Base-by-base conservation (phyloP, 805 yeast species). In the Limtongia smithiae region DNA sequence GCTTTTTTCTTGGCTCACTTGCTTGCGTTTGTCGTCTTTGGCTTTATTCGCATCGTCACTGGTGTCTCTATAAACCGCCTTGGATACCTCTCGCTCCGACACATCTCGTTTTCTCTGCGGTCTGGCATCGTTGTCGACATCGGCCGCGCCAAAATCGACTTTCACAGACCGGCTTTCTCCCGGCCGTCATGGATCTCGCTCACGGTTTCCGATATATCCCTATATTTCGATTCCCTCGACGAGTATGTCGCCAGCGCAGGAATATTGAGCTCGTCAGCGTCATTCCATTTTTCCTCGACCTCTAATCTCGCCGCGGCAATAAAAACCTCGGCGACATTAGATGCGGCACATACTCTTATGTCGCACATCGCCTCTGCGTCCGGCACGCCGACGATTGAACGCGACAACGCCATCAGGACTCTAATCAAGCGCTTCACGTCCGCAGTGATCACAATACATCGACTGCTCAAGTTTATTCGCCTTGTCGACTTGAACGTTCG, bases 11-110 rank as follows among this genome's bases (percentile, higher is more conserved):
- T 53, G 27, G 22, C 38, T 4, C 57, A 67, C 48, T 46, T 69
- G n/a, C 54, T 61, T 12, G 62, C 73, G 25, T 66, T 70, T 22
- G 65, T 65, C 44, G 39, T 68, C 18, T 65, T 70, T 44, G 73
- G 73, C 17, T 50, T 68, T 32, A 52, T 70, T 17, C 64, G 74
- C 12, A 55, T 69, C 20, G 61, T 68, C 53, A 68, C 74, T 2
- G 74, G 74, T 25, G 55, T 70, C 38, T 68, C 72, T 25, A 66
- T 70, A 54, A 69, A 68, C 54, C 65, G 74, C 15, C 61, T 71
- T 14, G 74, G 74, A 34, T 70, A 70, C 58, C 60, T 70, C 47
- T 65, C 67, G 17, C 54, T 70, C n/a, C 60, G 71, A 22, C 66
- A 68, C 50, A 59, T 70, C 24, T 54, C 67, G 1, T 61, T 65